Percentiles rank a stretch among this genome's conserved stretches.
phyloP scores from a whole-genome alignment of 208 protist genomes.

The Wallacemonas sp. region DNA sequence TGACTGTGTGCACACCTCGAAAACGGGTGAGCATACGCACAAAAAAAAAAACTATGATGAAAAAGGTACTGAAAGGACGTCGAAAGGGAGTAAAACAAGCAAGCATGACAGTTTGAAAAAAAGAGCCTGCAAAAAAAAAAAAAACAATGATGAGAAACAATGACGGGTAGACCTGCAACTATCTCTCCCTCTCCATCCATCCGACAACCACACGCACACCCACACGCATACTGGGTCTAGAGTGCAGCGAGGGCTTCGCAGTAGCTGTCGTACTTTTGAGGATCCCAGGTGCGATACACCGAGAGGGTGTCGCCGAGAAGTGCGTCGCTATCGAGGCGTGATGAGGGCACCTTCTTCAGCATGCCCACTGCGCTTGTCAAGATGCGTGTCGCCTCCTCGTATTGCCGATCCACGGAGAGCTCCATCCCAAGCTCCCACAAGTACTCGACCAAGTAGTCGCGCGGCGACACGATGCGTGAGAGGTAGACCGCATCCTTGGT shows the following conservation, averaged over 20 bases:
- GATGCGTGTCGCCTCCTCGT: slow-evolving; percentile 42
- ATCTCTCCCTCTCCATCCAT: background rate
- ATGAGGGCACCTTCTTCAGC: slow-evolving; percentile 35
- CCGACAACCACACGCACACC: too few species aligned
- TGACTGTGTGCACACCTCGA: too few species aligned
- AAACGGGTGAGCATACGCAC: too few species aligned
- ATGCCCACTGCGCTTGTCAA: slow-evolving; percentile 46
- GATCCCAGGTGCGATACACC: slow-evolving; percentile 64
- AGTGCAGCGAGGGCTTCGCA: slow-evolving; percentile 31
- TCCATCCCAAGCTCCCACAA: slow-evolving; percentile 81
- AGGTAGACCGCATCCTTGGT: slow-evolving; percentile 54
- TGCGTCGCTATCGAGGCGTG: slow-evolving; percentile 37
- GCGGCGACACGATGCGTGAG: slow-evolving; percentile 37
- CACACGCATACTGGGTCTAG: background rate
- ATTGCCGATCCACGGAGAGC: slow-evolving; percentile 44
- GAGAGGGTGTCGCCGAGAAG: slow-evolving; percentile 45
- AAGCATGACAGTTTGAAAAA: too few species aligned
- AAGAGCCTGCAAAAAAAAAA: too few species aligned
- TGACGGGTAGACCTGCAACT: too few species aligned
- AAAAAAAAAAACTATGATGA: too few species aligned
- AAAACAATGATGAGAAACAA: too few species aligned
- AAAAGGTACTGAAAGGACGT: too few species aligned
- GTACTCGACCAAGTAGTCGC: slow-evolving; percentile 71
- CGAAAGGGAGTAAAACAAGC: too few species aligned
- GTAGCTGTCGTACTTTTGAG: slow-evolving; percentile 57